Base-by-base conservation (phyloP, 2,329 filamentous ascomycete genomes). In the Aspergillus sp. region DNA sequence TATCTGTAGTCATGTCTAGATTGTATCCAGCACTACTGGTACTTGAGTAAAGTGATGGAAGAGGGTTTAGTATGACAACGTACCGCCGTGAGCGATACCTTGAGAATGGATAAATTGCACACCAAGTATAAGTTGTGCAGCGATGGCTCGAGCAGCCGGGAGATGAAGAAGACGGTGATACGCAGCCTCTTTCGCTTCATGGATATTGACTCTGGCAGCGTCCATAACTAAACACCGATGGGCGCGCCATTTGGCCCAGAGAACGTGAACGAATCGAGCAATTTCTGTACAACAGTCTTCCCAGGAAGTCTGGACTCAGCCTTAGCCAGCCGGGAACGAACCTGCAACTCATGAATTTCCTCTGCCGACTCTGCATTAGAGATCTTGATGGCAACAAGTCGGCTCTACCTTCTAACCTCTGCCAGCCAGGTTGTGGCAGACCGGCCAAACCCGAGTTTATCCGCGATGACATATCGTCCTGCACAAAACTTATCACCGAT, bases 81-180 rank as follows among this genome's bases (percentile, higher is more conserved):
- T 46, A 49, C 46, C 43, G 3, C 44, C 44, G 35, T 51, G 47
- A 32, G 44, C 45, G 26, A 50, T 44, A 4, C 44, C 44, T 36
- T 44, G 39, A 26, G 39, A 43, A 34, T 48, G 47, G 3, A 44
- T 38, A 13, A 43, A 45, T 26, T 43, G 30, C 5, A 50, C 26
- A 22, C 35, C 44, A 17, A 44, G 33, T 17, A 50, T 33, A 32
- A 50, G 45, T 19, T 50, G 45, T 24, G 44, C 19, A 4, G 38
- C 29, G 8, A 50, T 42, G 4, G 41, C 34, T 30, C 39, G 31
- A 24, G 44, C 45, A 0, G 35, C 34, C 8, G 40, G 32, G 7
- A 36, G 30, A 22, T 20, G 31, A 13, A 39, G 15, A 3, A 36
- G 25, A 14, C 42, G 30, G 35, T 42, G 37, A 34, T 37, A 43